phyloP scores from a whole-genome alignment of 208 protist species.

The Balamuthia mandrillaris region DNA sequence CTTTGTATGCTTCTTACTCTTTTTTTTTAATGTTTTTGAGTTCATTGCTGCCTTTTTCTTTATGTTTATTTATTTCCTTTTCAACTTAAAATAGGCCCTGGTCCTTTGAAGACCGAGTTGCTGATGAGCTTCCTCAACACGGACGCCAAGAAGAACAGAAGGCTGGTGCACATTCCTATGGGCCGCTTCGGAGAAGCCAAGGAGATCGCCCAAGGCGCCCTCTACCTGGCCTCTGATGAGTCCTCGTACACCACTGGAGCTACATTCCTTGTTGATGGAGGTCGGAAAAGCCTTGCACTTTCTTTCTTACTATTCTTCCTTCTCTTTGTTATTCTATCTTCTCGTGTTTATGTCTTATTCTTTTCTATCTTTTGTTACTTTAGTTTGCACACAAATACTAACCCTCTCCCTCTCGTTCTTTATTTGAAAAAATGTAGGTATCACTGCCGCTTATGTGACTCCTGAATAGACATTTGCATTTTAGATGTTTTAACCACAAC shows the following conservation, averaged over 20 bases:
- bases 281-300: too few species aligned
- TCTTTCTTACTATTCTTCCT: too few species aligned
- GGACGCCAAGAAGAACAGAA: conserved; percentile 71
- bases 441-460: conserved; percentile 67
- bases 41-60: too few species aligned
- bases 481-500: too few species aligned
- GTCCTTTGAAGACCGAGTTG: conserved; percentile 71
- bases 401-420: conserved; percentile 9
- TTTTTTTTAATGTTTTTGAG: neutral
- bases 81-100: conserved; percentile 62
- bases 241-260: conserved; percentile 66
- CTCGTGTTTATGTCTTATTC: too few species aligned
- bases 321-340: too few species aligned
- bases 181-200: conserved; percentile 68
- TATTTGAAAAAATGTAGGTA: conserved; percentile 47
- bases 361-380: neutral
- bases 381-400: too few species aligned
- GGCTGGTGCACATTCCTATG: conserved; percentile 76
- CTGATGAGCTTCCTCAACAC: conserved; percentile 75
- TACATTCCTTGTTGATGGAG: conserved; percentile 67
- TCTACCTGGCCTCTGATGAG: conserved; percentile 74
- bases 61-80: neutral
- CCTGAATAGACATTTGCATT: conserved; percentile 53
- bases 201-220: conserved; percentile 69
- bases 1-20: conserved; percentile 42